Evolutionary conservation across 257 asterid genomes (phyloP).

Genomic region (Nicotiana benthamiana): DNA sequence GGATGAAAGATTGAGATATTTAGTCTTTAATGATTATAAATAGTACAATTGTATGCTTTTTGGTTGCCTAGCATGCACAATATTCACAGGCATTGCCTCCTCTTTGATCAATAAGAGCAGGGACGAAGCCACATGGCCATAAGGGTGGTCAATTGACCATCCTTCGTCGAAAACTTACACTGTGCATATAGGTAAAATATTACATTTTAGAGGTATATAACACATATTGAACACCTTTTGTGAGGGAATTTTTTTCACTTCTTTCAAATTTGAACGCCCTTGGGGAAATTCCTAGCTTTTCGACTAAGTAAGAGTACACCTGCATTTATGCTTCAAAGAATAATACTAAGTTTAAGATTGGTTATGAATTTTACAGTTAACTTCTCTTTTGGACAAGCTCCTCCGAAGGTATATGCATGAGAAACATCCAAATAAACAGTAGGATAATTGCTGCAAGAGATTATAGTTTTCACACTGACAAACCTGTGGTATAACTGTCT

Average conservation of each 20-base stretch:
- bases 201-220: too few relatives aligned
- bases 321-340: background rate
- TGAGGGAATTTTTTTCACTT: too few relatives aligned
- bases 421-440: background rate
- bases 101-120: background rate
- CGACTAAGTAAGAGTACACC: background rate
- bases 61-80: background rate
- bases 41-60: background rate
- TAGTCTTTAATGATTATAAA: too few relatives aligned
- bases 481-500: conserved; percentile 89
- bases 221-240: too few relatives aligned
- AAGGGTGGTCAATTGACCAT: too few relatives aligned
- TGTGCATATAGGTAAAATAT: too few relatives aligned
- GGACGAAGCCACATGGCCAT: too few relatives aligned
- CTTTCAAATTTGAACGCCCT: too few relatives aligned
- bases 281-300: too few relatives aligned
- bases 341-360: background rate
- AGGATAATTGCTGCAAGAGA: background rate
- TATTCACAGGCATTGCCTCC: background rate
- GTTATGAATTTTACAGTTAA: background rate
- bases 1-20: background rate
- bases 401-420: background rate
- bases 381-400: background rate
- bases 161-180: too few relatives aligned
- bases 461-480: conserved; percentile 5